Evolutionary conservation across 768 basidiomycete species (phyloP).

Genomic region (Termitomyces heimii): DNA sequence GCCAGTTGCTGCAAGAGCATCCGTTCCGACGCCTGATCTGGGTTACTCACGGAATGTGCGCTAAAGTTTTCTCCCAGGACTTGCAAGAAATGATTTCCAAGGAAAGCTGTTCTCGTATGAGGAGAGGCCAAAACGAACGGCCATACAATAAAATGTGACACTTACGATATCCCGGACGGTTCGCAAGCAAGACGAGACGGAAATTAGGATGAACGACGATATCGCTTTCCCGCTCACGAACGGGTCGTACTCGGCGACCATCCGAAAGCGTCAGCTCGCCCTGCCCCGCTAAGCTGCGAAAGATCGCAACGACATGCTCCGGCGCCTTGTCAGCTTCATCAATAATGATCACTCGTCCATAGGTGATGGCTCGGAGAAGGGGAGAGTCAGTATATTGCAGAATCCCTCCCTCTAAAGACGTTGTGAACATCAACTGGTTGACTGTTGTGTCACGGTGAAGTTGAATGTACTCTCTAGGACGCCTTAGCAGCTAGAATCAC

Average conservation of each 20-base stretch:
- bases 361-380: constrained; percentile 54
- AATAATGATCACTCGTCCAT: constrained; percentile 61
- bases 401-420: constrained; percentile 49
- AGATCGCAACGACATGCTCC: constrained; percentile 67
- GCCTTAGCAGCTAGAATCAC: constrained; percentile 40
- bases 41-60: constrained; percentile 60
- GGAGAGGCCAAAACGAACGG: neutral
- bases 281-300: constrained; percentile 63
- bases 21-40: constrained; percentile 60
- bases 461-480: constrained; percentile 66
- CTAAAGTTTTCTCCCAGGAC: constrained; percentile 69
- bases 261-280: constrained; percentile 60
- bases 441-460: constrained; percentile 68
- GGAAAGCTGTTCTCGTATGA: constrained; percentile 43
- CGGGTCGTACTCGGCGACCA: constrained; percentile 48
- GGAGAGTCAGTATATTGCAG: constrained; percentile 62
- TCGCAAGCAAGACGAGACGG: constrained; percentile 57
- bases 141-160: constrained; percentile 14
- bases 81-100: constrained; percentile 69
- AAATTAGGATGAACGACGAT: constrained; percentile 60
- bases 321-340: constrained; percentile 73
- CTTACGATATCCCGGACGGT: constrained; percentile 67
- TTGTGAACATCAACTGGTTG: constrained; percentile 66
- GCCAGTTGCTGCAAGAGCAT: constrained; percentile 55
- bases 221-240: constrained; percentile 43